phyloP scores from a whole-genome alignment of 176 grass and related monocot species.

The Oryza coarctata region DNA sequence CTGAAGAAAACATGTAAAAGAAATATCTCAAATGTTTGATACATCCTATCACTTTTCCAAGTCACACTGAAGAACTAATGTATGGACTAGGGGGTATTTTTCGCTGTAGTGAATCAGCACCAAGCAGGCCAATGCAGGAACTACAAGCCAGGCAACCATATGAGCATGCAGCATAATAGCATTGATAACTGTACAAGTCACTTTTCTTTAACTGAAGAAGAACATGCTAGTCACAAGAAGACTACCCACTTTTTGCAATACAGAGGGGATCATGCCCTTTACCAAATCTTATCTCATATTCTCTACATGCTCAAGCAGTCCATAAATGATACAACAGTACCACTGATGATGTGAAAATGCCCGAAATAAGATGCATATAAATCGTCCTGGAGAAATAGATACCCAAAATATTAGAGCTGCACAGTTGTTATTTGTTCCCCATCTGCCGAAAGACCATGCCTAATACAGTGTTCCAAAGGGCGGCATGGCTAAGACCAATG shows the following conservation, averaged over 20 bases:
- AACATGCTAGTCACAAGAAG: conserved; percentile 55
- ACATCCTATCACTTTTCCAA: conserved; percentile 11
- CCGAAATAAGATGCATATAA: background rate
- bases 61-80: conserved; percentile 22
- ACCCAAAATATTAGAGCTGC: background rate
- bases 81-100: background rate
- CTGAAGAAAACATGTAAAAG: background rate
- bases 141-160: conserved; percentile 41
- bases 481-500: background rate
- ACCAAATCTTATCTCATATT: conserved; percentile 36
- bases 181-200: conserved; percentile 33
- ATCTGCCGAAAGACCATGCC: background rate
- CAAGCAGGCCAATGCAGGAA: conserved; percentile 31
- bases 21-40: conserved; percentile 19
- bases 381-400: background rate
- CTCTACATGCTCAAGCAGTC: background rate
- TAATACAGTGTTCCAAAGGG: background rate
- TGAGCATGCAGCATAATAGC: conserved; percentile 42
- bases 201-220: conserved; percentile 34
- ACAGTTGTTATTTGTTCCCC: background rate
- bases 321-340: background rate
- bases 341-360: background rate
- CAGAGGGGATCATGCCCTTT: conserved; percentile 7
- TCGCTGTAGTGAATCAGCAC: conserved; percentile 20
- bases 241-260: conserved; percentile 44